phyloP scores from a whole-genome alignment of 2,329 filamentous ascomycete species.

The Sporothrix pseudoabietina region DNA sequence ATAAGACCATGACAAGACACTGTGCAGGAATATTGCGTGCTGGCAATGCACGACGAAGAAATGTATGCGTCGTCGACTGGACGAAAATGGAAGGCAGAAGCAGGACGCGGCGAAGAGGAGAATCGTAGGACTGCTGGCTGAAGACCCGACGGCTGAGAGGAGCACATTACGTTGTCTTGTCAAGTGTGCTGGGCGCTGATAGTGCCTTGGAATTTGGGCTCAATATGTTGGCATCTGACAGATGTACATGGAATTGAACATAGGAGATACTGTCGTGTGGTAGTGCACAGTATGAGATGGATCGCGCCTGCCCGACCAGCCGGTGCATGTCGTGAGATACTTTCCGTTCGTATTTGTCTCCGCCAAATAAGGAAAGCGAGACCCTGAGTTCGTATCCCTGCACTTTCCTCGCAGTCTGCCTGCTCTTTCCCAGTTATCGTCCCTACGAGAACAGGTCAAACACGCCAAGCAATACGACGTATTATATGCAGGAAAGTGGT shows the following conservation, averaged over 20 bases:
- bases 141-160: neutral
- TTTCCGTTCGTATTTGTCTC: neutral
- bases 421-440: neutral
- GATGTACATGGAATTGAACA: neutral
- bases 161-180: neutral
- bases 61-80: neutral
- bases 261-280: neutral
- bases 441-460: neutral
- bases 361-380: slow-evolving; percentile 19
- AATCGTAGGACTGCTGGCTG: neutral
- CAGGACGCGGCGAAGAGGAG: neutral
- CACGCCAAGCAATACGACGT: neutral
- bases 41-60: neutral
- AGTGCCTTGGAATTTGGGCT: neutral
- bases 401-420: neutral
- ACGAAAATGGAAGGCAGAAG: slow-evolving; percentile 3
- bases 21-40: slow-evolving; percentile 1
- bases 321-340: neutral
- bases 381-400: neutral
- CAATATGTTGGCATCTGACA: neutral
- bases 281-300: neutral
- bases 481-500: no score
- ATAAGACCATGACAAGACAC: neutral
- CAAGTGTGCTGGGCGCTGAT: neutral
- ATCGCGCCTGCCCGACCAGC: neutral